These are phyloP conservation scores for Eleusine indica DNA, from an alignment of 176 grass and related monocot genomes.

Conservation along the genomic window DNA sequence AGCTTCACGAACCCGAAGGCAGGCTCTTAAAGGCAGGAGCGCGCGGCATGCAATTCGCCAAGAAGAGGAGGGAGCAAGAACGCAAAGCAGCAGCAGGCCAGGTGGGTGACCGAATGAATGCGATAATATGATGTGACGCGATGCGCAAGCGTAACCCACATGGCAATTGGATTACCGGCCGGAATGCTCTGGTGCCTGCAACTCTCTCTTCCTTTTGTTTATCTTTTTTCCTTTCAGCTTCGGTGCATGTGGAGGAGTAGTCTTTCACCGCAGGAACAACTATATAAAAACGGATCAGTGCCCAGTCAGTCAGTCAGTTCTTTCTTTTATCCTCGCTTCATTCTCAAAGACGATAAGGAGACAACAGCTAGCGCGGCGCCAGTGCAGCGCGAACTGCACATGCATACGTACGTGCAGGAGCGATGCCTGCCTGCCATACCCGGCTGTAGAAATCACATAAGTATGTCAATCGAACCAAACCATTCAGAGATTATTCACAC, in stretches of 20 bases:
- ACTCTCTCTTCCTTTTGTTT: neutral
- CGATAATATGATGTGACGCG: conserved; percentile 2
- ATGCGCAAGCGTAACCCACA: conserved; percentile 35
- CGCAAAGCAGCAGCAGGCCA: conserved; percentile 1
- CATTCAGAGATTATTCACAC: too few species aligned
- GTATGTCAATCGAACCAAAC: too few species aligned
- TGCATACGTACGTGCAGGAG: too few species aligned
- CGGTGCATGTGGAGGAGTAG: neutral
- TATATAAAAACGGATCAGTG: neutral
- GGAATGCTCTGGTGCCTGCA: neutral
- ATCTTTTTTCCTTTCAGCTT: neutral
- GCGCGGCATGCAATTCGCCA: neutral
- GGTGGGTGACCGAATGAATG: conserved; percentile 38
- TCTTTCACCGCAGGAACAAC: neutral
- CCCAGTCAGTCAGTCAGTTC: neutral
- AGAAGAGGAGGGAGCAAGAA: conserved; percentile 5
- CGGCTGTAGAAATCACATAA: too few species aligned
- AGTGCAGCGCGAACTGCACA: neutral
- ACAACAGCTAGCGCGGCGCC: too few species aligned
- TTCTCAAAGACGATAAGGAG: neutral
- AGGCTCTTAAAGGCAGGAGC: conserved; percentile 35
- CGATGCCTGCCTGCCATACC: too few species aligned
- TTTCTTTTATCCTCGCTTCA: neutral
- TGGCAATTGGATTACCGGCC: conserved; percentile 35
- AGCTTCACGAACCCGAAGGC: neutral